Evolutionary conservation across 2,329 filamentous ascomycete species (phyloP).

Genomic region (Colletotrichum filicis): DNA sequence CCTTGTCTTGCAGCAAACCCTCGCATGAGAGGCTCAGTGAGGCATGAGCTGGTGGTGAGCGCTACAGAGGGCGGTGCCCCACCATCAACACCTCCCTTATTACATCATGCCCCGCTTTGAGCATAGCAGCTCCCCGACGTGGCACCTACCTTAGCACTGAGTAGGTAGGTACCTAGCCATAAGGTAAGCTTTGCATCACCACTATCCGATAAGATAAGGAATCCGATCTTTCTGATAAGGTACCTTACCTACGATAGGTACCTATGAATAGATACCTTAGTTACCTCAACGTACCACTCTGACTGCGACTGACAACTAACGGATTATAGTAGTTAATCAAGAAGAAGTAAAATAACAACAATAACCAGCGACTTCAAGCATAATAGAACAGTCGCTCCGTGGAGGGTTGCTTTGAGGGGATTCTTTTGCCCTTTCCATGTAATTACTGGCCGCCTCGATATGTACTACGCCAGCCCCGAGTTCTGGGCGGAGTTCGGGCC

Average conservation of each 20-base stretch:
- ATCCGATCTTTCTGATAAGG: not conserved
- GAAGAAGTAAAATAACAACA: too few relatives aligned
- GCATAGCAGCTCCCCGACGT: conserved; percentile 8
- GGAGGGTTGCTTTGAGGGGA: too few relatives aligned
- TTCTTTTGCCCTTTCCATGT: not conserved
- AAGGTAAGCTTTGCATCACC: not conserved
- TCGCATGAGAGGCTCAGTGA: conserved; percentile 6
- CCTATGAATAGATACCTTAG: not conserved
- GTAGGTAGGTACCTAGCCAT: too few relatives aligned
- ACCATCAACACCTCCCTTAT: conserved; percentile 30
- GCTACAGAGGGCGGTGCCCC: conserved; percentile 17
- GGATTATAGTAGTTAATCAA: too few relatives aligned
- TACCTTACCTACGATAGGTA: too few relatives aligned
- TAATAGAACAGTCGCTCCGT: too few relatives aligned
- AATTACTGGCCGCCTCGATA: not conserved
- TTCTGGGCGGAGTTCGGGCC: not conserved
- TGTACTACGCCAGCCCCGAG: not conserved
- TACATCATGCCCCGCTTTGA: conserved; percentile 34
- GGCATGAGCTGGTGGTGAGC: conserved; percentile 18
- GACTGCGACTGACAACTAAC: too few relatives aligned
- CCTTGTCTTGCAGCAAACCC: not conserved
- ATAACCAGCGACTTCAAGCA: too few relatives aligned
- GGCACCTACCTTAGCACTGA: too few relatives aligned
- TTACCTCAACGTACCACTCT: too few relatives aligned
- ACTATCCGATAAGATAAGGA: conserved; percentile 24